Base-by-base conservation (phyloP, 345 rosid genomes). In the Eucalyptus polyanthemos region DNA sequence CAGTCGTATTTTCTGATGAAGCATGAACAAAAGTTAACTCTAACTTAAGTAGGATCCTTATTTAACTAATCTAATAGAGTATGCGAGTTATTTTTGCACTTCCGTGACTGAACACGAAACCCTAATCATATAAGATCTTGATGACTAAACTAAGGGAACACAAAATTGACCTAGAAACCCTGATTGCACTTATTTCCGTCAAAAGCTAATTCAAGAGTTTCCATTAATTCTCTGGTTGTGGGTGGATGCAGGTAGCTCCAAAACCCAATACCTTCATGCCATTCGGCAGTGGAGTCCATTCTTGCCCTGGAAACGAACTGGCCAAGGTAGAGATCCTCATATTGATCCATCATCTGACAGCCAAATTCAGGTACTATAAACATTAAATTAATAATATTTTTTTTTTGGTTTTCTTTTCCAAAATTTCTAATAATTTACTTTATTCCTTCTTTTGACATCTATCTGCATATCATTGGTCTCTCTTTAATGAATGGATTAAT, bases 221-320 rank as follows among this genome's bases (percentile, higher is more conserved):
- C n/a, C 50, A 31, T 14, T 15, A 50, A 51, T 49, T 88, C 6
- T 50, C 12, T 89, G 88, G 67, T 2, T 86, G 49, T 87, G 89
- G 88, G 47, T 86, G 90, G 83, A 72, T 91, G 67, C 91, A 95
- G 97, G 95, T 89, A 50, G 72, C 96, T 88, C 98, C 98, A 87
- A 96, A 92, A 89, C 95, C 99, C 88, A 93, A 96, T 86, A 96
- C 97, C 4, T 97, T 95, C 91, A 92, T 96, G 96, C 99, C 99
- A n/a, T 98, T 98, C 88, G 99, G 99, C 88, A 94, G 89, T 53
- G 99, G 99, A n/a, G 96, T 92, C 12, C 99, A 98, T 80, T 92
- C 98, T 47, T 98, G 99, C 93, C 98, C 99, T 9, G 99, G 99
- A 44, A 97, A 94, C 80, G 97, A 96, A 86, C 97, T 98, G 11